Percentiles rank a stretch among this genome's conserved stretches.
Conservation (phyloP, 495 filamentous ascomycete species). For the Staphylotrichum tortipilum region DNA sequence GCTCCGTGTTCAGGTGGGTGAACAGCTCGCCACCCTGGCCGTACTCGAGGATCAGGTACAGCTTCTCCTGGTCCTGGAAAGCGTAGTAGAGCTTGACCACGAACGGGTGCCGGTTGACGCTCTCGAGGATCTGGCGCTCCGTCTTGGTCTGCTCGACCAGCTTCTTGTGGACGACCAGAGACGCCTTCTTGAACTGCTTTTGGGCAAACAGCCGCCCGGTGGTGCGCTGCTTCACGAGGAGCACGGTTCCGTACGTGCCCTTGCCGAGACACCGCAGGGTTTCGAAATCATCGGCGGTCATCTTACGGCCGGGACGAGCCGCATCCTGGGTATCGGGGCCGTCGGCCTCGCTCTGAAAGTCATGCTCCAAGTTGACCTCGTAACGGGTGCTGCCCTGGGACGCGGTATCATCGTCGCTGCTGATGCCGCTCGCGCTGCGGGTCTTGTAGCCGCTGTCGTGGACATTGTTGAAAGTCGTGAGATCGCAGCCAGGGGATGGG, state of each 20-base stretch:
- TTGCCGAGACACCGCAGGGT: slow-evolving; percentile 93
- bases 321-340: slow-evolving; percentile 38
- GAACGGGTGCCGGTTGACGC: slow-evolving; percentile 90
- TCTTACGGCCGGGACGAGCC: slow-evolving; percentile 53
- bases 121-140: slow-evolving; percentile 87
- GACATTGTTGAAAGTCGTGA: slow-evolving; percentile 13
- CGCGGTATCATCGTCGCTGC: slow-evolving; percentile 33
- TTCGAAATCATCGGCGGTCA: slow-evolving; percentile 85
- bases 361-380: slow-evolving; percentile 77
- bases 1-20: slow-evolving; percentile 75
- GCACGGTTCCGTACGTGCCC: slow-evolving; percentile 86
- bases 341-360: slow-evolving; percentile 75
- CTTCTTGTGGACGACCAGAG: slow-evolving; percentile 82
- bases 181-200: slow-evolving; percentile 97
- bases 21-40: slow-evolving; percentile 97
- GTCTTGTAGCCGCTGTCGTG: slow-evolving; percentile 19
- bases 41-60: slow-evolving; percentile 96
- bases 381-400: slow-evolving; percentile 55
- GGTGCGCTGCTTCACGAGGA: slow-evolving; percentile 77
- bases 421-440: slow-evolving; percentile 19
- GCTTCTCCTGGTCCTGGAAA: slow-evolving; percentile 95
- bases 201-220: slow-evolving; percentile 91
- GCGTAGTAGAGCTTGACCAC: slow-evolving; percentile 97
- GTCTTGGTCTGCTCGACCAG: slow-evolving; percentile 95
- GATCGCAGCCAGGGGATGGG: slow-evolving; percentile 19